These are phyloP conservation scores for Wickerhamomyces hampshirensis DNA, from an alignment of 805 yeast genomes.

Conservation along the genomic window DNA sequence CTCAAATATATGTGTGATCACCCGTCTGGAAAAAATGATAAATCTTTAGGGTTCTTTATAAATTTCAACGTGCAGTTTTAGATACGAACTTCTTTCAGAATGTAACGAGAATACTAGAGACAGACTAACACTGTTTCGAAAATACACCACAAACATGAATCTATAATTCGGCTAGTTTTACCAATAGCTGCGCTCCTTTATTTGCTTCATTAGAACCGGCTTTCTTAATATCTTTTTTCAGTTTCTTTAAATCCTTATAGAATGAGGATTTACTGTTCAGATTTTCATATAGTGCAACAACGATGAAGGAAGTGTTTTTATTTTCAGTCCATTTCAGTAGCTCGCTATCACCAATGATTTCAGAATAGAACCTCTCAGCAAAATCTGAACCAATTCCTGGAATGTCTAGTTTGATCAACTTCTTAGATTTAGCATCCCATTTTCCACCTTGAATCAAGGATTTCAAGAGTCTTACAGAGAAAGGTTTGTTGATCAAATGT, in stretches of 20 bases:
- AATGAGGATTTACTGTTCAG: conserved; percentile 47
- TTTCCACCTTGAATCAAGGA: conserved; percentile 81
- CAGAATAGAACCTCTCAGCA: conserved; percentile 48
- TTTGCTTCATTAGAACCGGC: conserved; percentile 39
- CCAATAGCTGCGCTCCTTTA: conserved; percentile 59
- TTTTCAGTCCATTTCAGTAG: conserved; percentile 65
- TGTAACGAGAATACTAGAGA: no score
- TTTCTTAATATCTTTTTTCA: conserved; percentile 39
- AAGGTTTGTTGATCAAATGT: conserved; percentile 68
- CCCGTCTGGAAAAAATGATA: no score
- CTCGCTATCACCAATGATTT: conserved; percentile 41
- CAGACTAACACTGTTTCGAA: no score
- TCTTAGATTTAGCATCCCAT: conserved; percentile 64
- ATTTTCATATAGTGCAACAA: conserved; percentile 74
- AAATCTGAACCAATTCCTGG: conserved; percentile 54
- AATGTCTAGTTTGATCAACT: conserved; percentile 38
- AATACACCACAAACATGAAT: no score
- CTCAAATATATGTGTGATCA: no score
- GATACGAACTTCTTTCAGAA: no score
- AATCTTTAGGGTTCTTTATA: no score
- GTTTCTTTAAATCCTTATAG: conserved; percentile 47
- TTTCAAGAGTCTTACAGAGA: conserved; percentile 68
- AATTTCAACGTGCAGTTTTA: no score
- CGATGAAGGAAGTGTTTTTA: conserved; percentile 70
- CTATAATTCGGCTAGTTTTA: conserved; percentile 30